These are phyloP conservation scores for Diaporthe caulivora DNA, from an alignment of 2,329 filamentous ascomycete species.

Conservation along the genomic window DNA sequence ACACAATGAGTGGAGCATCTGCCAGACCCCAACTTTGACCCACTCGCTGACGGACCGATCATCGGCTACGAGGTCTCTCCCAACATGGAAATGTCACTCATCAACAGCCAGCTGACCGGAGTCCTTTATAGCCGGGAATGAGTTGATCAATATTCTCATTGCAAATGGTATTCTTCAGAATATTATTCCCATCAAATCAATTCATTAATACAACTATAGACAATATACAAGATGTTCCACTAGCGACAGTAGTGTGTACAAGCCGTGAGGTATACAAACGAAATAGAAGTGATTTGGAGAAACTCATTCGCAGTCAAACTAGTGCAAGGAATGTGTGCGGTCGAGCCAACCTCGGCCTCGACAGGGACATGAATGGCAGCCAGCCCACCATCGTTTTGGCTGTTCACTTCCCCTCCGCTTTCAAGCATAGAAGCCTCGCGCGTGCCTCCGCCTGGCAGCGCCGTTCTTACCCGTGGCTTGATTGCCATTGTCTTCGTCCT, in stretches of 20 bases:
- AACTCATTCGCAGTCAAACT: not conserved
- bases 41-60: too few relatives aligned
- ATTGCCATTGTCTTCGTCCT: not conserved
- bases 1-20: too few relatives aligned
- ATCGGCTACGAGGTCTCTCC: too few relatives aligned
- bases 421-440: not conserved
- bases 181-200: constrained; percentile 5
- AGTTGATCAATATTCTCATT: too few relatives aligned
- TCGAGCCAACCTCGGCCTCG: not conserved
- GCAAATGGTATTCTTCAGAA: not conserved
- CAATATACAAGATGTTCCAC: not conserved
- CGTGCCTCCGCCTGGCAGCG: not conserved
- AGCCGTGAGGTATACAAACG: not conserved
- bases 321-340: constrained; percentile 11
- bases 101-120: too few relatives aligned
- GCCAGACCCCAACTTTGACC: too few relatives aligned
- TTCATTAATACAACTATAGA: not conserved
- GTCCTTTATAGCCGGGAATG: too few relatives aligned
- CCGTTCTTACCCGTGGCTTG: not conserved
- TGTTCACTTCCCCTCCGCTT: not conserved
- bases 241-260: not conserved
- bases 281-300: not conserved
- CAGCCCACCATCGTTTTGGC: not conserved
- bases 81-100: too few relatives aligned
- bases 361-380: not conserved